Conservation (phyloP, 1,284 basidiomycete genomes). For the Leccinum fallax region DNA sequence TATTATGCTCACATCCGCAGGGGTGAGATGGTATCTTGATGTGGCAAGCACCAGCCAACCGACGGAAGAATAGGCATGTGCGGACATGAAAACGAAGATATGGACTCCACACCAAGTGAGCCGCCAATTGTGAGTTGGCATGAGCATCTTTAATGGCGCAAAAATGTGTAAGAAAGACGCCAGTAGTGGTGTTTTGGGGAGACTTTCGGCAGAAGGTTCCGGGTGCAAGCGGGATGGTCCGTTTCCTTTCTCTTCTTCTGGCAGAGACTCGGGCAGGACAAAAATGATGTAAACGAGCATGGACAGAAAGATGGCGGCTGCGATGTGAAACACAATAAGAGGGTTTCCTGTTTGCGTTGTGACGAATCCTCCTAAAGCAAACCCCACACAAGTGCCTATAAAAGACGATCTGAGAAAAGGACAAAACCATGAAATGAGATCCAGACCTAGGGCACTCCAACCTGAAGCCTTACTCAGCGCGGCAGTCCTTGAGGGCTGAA, state of each 20-base stretch:
- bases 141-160: constrained; percentile 30
- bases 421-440: background rate
- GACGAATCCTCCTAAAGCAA: constrained; percentile 32
- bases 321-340: constrained; percentile 29
- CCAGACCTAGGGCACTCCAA: constrained; percentile 31
- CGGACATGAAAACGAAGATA: constrained; percentile 24
- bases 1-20: constrained; percentile 24
- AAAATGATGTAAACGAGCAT: constrained; percentile 25
- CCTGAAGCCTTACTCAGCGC: constrained; percentile 33
- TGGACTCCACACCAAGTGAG: constrained; percentile 32
- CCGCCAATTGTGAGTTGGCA: constrained; percentile 35
- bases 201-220: background rate
- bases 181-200: background rate
- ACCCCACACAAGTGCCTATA: constrained; percentile 32
- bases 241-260: constrained; percentile 28
- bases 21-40: constrained; percentile 24
- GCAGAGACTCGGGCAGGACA: constrained; percentile 37
- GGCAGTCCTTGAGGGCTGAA: constrained; percentile 25
- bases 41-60: constrained; percentile 33
- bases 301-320: constrained; percentile 20
- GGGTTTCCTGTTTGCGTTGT: constrained; percentile 31
- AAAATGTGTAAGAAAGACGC: constrained; percentile 15
- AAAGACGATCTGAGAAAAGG: background rate
- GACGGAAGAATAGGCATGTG: constrained; percentile 16
- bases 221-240: constrained; percentile 16